phyloP scores from a whole-genome alignment of 169 alveolate species.

The Cryptosporidium parvum region DNA sequence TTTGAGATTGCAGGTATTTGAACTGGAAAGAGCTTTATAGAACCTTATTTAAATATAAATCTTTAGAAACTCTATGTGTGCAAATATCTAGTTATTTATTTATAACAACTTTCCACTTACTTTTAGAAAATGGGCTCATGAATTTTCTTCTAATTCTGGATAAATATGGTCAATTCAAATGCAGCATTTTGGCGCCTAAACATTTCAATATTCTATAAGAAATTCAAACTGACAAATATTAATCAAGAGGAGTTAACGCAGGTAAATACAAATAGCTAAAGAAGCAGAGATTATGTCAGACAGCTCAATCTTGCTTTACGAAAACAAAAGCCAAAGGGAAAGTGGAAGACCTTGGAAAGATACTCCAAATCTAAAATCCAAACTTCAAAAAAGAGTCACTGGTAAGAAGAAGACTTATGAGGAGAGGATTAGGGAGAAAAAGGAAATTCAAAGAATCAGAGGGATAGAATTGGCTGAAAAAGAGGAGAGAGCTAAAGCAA shows the following conservation, averaged over 20 bases:
- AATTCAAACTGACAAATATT: background rate
- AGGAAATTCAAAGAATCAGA: slow-evolving; percentile 35
- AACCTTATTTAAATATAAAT: too few relatives aligned
- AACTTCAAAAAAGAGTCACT: slow-evolving; percentile 26
- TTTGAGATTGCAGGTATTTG: background rate
- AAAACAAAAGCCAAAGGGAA: slow-evolving; percentile 34
- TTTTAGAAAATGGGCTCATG: background rate
- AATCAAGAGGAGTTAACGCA: background rate
- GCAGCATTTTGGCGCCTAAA: background rate
- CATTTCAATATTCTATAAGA: background rate
- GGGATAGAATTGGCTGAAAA: slow-evolving; percentile 31
- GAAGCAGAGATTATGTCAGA: slow-evolving; percentile 26
- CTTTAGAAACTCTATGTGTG: background rate
- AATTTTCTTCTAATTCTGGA: background rate
- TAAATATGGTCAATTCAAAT: background rate
- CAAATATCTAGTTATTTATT: background rate
- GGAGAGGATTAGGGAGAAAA: slow-evolving; percentile 20
- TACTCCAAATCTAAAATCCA: slow-evolving; percentile 39
- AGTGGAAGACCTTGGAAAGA: slow-evolving; percentile 76
- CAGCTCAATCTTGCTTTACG: slow-evolving; percentile 34
- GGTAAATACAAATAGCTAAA: background rate
- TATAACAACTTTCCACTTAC: background rate
- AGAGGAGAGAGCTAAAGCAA: slow-evolving; percentile 17
- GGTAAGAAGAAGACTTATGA: slow-evolving; percentile 38
- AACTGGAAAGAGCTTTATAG: too few relatives aligned